A percentile compares a stretch with the other conserved stretches of the same genome.
These are phyloP conservation scores for Amaranthus hypochondriacus DNA, from an alignment of 148 eudicot genomes.

Conservation along the genomic window DNA sequence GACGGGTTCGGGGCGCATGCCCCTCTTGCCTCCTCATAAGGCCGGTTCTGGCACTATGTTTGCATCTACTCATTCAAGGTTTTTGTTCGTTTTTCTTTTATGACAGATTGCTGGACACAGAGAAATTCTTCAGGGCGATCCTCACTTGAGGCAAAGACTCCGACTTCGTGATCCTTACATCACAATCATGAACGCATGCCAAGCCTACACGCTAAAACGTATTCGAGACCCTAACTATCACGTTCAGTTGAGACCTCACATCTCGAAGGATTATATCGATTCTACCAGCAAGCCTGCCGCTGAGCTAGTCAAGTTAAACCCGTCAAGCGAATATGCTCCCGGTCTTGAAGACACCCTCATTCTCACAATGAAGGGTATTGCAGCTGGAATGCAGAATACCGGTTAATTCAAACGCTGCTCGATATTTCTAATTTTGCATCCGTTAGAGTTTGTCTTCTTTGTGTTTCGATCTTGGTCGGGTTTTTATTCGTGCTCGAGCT, in stretches of 20 bases:
- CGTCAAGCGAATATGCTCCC: constrained; percentile 90
- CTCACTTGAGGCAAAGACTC: constrained; percentile 83
- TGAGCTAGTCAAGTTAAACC: constrained; percentile 79
- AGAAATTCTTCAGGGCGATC: constrained; percentile 83
- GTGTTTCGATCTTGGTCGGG: background rate
- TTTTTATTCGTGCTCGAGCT: background rate
- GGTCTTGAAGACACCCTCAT: constrained; percentile 97
- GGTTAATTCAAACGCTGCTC: constrained; percentile 35
- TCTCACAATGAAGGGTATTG: constrained; percentile 99
- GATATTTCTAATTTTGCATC: background rate
- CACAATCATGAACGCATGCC: constrained; percentile 80
- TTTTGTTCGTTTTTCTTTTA: background rate
- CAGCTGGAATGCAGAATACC: constrained; percentile 97
- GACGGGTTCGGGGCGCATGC: no score
- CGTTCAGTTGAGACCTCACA: constrained; percentile 72
- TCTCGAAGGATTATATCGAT: constrained; percentile 73
- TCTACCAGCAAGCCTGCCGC: constrained; percentile 56
- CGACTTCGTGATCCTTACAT: constrained; percentile 85
- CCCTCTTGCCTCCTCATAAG: no score
- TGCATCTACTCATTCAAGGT: background rate
- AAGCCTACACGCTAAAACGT: constrained; percentile 82
- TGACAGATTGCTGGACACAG: constrained; percentile 85
- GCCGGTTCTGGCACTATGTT: background rate
- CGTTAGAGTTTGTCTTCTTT: background rate
- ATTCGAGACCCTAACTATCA: constrained; percentile 78